Conservation (phyloP, 306 rosid genomes). For the Hylodesmum podocarpum region DNA sequence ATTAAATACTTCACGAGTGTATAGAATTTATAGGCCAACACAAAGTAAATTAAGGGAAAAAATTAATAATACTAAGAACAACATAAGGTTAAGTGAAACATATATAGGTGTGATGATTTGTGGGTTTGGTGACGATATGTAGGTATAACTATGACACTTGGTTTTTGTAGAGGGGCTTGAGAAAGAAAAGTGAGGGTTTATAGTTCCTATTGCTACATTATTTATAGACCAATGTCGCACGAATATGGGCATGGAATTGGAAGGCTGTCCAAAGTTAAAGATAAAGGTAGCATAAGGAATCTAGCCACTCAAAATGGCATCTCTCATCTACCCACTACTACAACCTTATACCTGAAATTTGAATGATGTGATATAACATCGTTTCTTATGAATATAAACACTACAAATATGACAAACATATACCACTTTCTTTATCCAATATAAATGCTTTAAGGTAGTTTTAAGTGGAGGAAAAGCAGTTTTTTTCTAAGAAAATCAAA, state of each 20-base stretch:
- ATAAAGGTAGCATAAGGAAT: slow-evolving; percentile 46
- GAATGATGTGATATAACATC: background rate
- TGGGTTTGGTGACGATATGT: background rate
- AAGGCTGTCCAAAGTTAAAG: slow-evolving; percentile 41
- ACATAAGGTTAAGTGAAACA: background rate
- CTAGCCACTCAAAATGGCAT: slow-evolving; percentile 40
- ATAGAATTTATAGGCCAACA: slow-evolving; percentile 10
- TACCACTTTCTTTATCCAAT: slow-evolving; percentile 30
- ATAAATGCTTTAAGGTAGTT: slow-evolving; percentile 16
- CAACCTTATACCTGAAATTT: background rate
- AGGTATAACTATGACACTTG: background rate
- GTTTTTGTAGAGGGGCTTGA: background rate
- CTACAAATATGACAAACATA: slow-evolving; percentile 9
- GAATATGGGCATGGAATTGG: slow-evolving; percentile 47
- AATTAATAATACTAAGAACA: background rate
- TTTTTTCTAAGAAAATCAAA: background rate
- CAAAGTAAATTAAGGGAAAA: background rate
- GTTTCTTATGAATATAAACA: slow-evolving; percentile 11
- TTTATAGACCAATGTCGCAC: slow-evolving; percentile 33
- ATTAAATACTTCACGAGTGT: no score
- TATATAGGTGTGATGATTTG: background rate
- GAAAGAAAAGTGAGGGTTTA: slow-evolving; percentile 32
- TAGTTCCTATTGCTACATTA: slow-evolving; percentile 31
- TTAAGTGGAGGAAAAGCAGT: background rate
- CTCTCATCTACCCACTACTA: slow-evolving; percentile 46